These are phyloP conservation scores for Aristolochia contorta DNA, from an alignment of 164 flowering plant genomes.

Conservation along the genomic window DNA sequence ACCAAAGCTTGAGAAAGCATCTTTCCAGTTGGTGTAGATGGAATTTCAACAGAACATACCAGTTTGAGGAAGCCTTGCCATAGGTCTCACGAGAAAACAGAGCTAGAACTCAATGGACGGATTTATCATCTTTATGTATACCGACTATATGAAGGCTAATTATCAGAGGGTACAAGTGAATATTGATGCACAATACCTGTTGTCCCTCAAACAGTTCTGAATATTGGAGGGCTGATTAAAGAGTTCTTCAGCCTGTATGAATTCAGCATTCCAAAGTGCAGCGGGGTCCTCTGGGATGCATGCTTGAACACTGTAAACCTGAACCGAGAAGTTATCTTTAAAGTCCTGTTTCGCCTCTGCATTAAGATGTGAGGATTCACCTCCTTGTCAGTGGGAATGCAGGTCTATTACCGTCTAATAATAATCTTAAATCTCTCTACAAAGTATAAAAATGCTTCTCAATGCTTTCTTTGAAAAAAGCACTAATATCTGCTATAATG, in stretches of 20 bases:
- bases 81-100: no score
- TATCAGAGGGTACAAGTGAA: no score
- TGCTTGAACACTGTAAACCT: slow-evolving; percentile 89
- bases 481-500: neutral
- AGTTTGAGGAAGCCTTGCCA: no score
- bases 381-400: neutral
- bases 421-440: neutral
- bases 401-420: neutral
- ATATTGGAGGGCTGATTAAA: slow-evolving; percentile 29
- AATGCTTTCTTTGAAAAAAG: neutral
- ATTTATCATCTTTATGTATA: no score
- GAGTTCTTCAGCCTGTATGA: slow-evolving; percentile 25
- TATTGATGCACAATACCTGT: slow-evolving; percentile 35
- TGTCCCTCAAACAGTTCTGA: slow-evolving; percentile 87
- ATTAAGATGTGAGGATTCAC: slow-evolving; percentile 10
- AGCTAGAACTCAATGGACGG: no score
- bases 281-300: slow-evolving; percentile 83
- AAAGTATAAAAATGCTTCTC: neutral
- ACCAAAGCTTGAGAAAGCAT: no score
- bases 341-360: slow-evolving; percentile 81
- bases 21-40: no score
- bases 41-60: no score
- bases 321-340: slow-evolving; percentile 64
- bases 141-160: no score
- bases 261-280: slow-evolving; percentile 31